Conservation (phyloP, 2,329 filamentous ascomycete species). For the Capronia americana region DNA sequence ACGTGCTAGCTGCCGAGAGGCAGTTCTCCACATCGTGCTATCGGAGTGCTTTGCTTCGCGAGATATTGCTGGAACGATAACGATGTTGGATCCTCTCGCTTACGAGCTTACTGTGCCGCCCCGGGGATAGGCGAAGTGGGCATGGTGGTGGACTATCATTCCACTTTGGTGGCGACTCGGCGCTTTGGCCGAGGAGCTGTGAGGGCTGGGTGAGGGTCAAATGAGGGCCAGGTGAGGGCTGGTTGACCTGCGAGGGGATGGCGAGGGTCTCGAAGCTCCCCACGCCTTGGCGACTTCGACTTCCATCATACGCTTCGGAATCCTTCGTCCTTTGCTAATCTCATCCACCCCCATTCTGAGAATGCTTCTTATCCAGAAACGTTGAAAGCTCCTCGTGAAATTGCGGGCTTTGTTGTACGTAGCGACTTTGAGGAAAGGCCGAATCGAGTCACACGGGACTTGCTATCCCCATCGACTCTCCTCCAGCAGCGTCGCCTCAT, state of each 20-base stretch:
- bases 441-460: neutral
- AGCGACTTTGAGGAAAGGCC: neutral
- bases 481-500: neutral
- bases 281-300: constrained; percentile 4
- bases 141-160: neutral
- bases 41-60: neutral
- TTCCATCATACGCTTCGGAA: constrained; percentile 4
- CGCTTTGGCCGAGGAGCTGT: neutral
- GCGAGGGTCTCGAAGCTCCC: constrained; percentile 1
- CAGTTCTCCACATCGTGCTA: neutral
- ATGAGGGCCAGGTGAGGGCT: neutral
- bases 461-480: neutral
- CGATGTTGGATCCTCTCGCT: neutral
- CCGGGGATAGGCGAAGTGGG: neutral
- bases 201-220: neutral
- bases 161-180: neutral
- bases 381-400: neutral
- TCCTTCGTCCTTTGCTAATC: constrained; percentile 7
- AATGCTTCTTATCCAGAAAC: neutral
- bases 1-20: neutral
- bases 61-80: constrained; percentile 3
- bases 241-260: neutral
- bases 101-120: neutral
- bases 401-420: neutral
- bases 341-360: neutral